Evolutionary conservation across 345 rosid genomes (phyloP).

Genomic region (Euphorbia tirucalli): DNA sequence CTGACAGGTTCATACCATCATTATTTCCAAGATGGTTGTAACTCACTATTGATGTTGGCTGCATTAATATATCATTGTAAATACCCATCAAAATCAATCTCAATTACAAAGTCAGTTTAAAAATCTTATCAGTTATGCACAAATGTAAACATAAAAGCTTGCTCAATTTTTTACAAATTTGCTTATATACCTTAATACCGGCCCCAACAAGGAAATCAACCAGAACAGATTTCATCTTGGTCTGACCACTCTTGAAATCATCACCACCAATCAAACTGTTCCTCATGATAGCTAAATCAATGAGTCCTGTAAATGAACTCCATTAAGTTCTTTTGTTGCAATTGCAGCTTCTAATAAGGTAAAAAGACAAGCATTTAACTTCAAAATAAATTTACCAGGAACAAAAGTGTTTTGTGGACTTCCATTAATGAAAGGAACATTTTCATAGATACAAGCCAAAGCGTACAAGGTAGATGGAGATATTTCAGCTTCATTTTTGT

Average conservation of each 20-base stretch:
- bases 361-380: neutral
- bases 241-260: slow-evolving; percentile 99
- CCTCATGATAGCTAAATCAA: slow-evolving; percentile 78
- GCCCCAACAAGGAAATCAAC: slow-evolving; percentile 98
- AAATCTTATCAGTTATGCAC: neutral
- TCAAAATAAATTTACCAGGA: slow-evolving; percentile 51
- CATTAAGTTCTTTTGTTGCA: neutral
- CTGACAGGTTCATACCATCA: slow-evolving; percentile 96
- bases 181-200: slow-evolving; percentile 73
- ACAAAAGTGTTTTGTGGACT: slow-evolving; percentile 98
- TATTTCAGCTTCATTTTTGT: slow-evolving; percentile 80
- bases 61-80: slow-evolving; percentile 11
- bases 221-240: slow-evolving; percentile 93
- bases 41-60: slow-evolving; percentile 98
- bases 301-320: slow-evolving; percentile 52
- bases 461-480: slow-evolving; percentile 93
- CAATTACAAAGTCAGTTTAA: neutral
- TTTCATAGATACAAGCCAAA: slow-evolving; percentile 82
- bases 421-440: slow-evolving; percentile 94
- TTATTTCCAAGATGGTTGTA: slow-evolving; percentile 97
- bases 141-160: too few relatives aligned
- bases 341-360: neutral
- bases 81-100: slow-evolving; percentile 5
- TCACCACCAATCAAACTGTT: slow-evolving; percentile 94
- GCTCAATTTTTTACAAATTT: neutral